Evolutionary conservation across 768 basidiomycete genomes (phyloP).

Genomic region (Tremella yokohamensis): DNA sequence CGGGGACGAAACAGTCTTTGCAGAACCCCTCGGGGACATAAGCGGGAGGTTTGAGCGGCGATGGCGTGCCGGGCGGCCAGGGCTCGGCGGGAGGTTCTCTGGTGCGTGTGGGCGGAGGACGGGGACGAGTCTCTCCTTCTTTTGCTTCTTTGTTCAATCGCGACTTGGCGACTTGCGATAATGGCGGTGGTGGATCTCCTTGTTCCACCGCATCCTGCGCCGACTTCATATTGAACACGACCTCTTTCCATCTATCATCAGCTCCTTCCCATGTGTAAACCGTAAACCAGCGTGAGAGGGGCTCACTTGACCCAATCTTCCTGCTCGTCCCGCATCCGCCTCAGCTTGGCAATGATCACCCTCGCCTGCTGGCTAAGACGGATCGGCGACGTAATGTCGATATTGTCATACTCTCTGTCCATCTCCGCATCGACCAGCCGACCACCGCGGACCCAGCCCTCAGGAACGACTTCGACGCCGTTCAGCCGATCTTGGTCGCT

Average conservation of each 20-base stretch:
- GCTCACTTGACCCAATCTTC: conserved; percentile 52
- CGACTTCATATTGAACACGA: conserved; percentile 45
- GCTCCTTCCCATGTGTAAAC: neutral
- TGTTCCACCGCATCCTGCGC: conserved; percentile 32
- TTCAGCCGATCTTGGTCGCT: conserved; percentile 48
- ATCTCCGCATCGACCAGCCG: conserved; percentile 5
- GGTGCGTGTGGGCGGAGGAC: conserved; percentile 6
- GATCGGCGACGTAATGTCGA: conserved; percentile 48
- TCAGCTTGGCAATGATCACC: conserved; percentile 47
- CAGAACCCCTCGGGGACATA: conserved; percentile 61
- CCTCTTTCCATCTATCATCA: conserved; percentile 50
- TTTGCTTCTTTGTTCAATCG: neutral
- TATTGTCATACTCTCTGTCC: conserved; percentile 35
- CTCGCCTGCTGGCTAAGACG: conserved; percentile 49
- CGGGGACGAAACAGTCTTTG: conserved; percentile 82
- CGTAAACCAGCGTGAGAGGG: too few relatives aligned
- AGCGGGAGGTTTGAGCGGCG: conserved; percentile 28
- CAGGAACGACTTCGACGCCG: conserved; percentile 18
- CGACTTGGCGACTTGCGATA: neutral
- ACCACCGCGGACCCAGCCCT: conserved; percentile 7
- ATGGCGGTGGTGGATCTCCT: conserved; percentile 6
- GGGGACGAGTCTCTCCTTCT: conserved; percentile 2
- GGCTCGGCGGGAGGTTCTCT: conserved; percentile 8
- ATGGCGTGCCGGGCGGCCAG: conserved; percentile 23
- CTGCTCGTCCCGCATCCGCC: conserved; percentile 49